Conservation (phyloP, 768 basidiomycete species). For the Xerocomellus chrysenteron region DNA sequence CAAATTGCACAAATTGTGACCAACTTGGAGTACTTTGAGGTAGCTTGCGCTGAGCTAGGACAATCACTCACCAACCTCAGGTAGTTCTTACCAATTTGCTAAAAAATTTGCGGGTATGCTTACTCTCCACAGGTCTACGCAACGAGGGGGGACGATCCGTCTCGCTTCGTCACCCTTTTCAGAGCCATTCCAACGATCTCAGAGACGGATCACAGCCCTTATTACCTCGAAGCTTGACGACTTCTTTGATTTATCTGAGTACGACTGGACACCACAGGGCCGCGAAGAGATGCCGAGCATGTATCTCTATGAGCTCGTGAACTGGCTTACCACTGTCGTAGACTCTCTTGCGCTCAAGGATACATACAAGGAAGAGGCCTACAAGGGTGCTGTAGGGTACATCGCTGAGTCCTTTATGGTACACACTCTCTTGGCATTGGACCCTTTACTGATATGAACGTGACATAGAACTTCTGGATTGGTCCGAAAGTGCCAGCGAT, state of each 20-base stretch:
- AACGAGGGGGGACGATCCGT: slow-evolving; percentile 78
- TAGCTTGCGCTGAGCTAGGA: slow-evolving; percentile 81
- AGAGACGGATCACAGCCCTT: slow-evolving; percentile 72
- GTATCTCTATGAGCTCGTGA: slow-evolving; percentile 93
- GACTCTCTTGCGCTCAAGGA: slow-evolving; percentile 86
- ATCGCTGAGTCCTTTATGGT: slow-evolving; percentile 91
- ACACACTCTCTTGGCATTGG: slow-evolving; percentile 20
- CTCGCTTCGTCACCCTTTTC: slow-evolving; percentile 69
- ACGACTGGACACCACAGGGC: slow-evolving; percentile 82
- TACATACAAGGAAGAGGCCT: slow-evolving; percentile 84
- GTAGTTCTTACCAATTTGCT: slow-evolving; percentile 36
- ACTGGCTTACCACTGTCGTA: slow-evolving; percentile 95
- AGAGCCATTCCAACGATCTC: slow-evolving; percentile 63
- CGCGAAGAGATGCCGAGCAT: slow-evolving; percentile 82
- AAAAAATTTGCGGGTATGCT: not conserved
- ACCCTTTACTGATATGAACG: slow-evolving; percentile 2
- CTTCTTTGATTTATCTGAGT: slow-evolving; percentile 94
- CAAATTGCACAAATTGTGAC: slow-evolving; percentile 93
- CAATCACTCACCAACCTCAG: slow-evolving; percentile 80
- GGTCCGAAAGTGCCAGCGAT: slow-evolving; percentile 73
- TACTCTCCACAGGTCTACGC: slow-evolving; percentile 60
- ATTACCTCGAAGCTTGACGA: slow-evolving; percentile 92
- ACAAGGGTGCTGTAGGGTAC: slow-evolving; percentile 83
- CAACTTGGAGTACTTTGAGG: slow-evolving; percentile 90
- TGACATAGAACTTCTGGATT: slow-evolving; percentile 66